Base-by-base conservation (phyloP, 805 yeast species). In the Yarrowia alimentaria region DNA sequence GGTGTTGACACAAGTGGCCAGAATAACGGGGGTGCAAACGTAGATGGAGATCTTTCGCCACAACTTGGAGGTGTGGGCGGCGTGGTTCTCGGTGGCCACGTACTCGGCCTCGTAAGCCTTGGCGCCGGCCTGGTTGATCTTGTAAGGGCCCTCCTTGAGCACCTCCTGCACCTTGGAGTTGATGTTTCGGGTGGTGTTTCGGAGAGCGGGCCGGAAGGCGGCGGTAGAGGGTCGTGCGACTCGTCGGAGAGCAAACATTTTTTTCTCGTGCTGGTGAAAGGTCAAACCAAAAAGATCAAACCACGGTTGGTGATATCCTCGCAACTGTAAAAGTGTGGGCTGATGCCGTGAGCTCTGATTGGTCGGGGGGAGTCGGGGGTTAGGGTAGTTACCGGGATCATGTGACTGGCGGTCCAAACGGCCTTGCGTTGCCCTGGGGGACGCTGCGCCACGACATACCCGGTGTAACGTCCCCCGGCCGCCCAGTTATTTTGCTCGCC, bases 21-120 rank as follows among this genome's bases (percentile, higher is more conserved):
- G 69, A 60, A 90, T 79, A 49, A 86, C 85, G 61, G 99, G 99
- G 43, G 83, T 68, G 53, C 95, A 95, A 54, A 88, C 80, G 54
- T 78, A 77, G 64, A 78, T 72, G 35, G 95, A 78, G 71, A 91
- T 77, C 68, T 85, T 90, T 70, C 79, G 81, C 99, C 99, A 91
- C 61, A 82, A 73, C 34, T 71, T 69, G 55, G 94, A 76, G 58
- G 96, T 83, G 58, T 78, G 76, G 56, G 69, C 74, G 53, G 96
- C 90, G 73, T 91, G 99, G 66, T 82, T 82, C 62, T 74, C 75
- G 64, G 85, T 77, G 59, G 83, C 86, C 60, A 79, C 77, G 57
- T 75, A 56, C 47, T 74, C 73, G 61, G 79, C 76, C 64, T 72
- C 74, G 75, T 80, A 88, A 26, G 79, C 87, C 60, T 79, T 77